Evolutionary conservation across 441 rosid species (phyloP), one percentile per base, ranked within the genome.

Genomic region (Aleurites moluccanus): DNA sequence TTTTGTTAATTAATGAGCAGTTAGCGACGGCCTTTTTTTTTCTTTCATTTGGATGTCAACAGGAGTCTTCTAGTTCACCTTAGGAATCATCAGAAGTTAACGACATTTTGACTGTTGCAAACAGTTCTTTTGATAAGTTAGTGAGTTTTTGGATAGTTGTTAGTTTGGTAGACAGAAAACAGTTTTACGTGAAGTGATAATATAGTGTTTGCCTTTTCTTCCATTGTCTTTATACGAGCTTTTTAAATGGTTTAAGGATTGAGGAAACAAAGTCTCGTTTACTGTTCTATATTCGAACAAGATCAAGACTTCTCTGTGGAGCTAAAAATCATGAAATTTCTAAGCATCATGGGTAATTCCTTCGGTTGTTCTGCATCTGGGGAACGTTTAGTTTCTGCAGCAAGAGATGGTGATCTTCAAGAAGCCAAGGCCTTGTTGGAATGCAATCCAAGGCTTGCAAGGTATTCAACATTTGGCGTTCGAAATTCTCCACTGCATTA

Each of bases 301-400:
- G 21, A 77, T 53, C 52, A 74, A 80, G 71, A 75, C 52, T 23
- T 11, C 30, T 18, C 33, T 9, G 18, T 70, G 67, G 68, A 59
- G 74, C 42, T 3, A 40, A 49, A 77, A 65, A 80, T 53, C 84
- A 88, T 96, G 99, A 88, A 88, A 83, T 86, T 96, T 67, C 79
- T 93, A 13, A 90, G 90, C 90, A 83, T 94, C 73, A 87, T 94
- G 84, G 94, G 97, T 1, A 94, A 94, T 80, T 92, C 99, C 2
- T 90, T 94, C 74, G 99, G 99, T 11, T 94, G 99, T 85, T 94
- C 99, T 7, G 99, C 97, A 23, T 92, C 97, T 28, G 99, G 99
- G 77, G 99, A 94, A 74, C 91, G 99, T 55, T 83, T 94, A 79
- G 97, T 94, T 74, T 92, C 98, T 0, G 99, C 98, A 7, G 98